phyloP scores from a whole-genome alignment of 2,329 filamentous ascomycete genomes.

The Ilyonectria destructans region DNA sequence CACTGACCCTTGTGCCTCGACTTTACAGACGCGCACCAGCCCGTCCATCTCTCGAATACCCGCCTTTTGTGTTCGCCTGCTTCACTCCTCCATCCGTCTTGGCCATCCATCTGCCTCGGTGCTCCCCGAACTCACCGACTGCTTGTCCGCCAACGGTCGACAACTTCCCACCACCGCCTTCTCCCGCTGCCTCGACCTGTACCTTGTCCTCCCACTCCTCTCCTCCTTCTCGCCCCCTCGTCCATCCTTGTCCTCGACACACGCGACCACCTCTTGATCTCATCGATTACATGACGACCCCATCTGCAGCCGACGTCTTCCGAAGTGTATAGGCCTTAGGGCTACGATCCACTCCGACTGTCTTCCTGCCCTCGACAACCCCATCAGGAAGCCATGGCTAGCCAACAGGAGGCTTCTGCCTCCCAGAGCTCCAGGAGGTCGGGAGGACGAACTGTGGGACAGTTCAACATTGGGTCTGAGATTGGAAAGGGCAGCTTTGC shows the following conservation, averaged over 20 bases:
- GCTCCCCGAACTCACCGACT: conserved; percentile 46
- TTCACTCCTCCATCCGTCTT: conserved; percentile 23
- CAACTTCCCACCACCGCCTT: conserved; percentile 25
- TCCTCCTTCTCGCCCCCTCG: conserved; percentile 13
- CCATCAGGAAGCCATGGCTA: conserved; percentile 58
- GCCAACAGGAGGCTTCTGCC: conserved; percentile 55
- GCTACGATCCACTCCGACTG: conserved; percentile 51
- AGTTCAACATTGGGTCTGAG: conserved; percentile 87
- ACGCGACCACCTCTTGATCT: conserved; percentile 30
- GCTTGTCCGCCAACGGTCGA: conserved; percentile 39
- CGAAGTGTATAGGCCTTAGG: conserved; percentile 57
- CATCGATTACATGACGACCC: conserved; percentile 61
- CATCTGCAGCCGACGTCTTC: conserved; percentile 53
- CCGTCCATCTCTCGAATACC: conserved; percentile 53
- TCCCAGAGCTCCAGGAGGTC: conserved; percentile 56
- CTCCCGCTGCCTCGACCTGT: conserved; percentile 33
- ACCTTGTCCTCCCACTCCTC: conserved; percentile 33
- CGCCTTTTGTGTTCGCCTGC: conserved; percentile 40
- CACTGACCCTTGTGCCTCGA: conserved; percentile 45
- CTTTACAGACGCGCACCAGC: conserved; percentile 44
- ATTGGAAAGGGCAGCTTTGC: conserved; percentile 99
- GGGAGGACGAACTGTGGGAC: conserved; percentile 70
- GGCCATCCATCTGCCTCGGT: conserved; percentile 35
- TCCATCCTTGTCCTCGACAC: conserved; percentile 6
- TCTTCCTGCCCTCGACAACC: conserved; percentile 55